Evolutionary conservation across 805 yeast genomes (phyloP).

Genomic region (Hanseniaspora vineae): DNA sequence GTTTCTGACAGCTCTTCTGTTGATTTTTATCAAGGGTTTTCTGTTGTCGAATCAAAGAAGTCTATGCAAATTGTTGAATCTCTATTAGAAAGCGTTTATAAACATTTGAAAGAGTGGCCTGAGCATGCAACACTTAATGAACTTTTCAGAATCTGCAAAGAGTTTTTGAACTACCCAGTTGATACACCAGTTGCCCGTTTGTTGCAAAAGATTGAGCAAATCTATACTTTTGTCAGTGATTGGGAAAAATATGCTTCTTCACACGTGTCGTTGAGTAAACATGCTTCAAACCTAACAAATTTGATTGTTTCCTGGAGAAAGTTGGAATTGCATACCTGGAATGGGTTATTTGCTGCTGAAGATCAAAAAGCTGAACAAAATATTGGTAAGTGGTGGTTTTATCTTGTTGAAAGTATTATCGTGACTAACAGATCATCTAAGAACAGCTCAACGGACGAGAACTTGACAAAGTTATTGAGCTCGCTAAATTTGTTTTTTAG

Average conservation of each 20-base stretch:
- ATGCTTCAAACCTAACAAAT: slow-evolving; percentile 44
- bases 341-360: slow-evolving; percentile 55
- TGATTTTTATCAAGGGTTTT: slow-evolving; percentile 56
- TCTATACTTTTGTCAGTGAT: slow-evolving; percentile 69
- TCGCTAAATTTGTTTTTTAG: slow-evolving; percentile 68
- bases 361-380: slow-evolving; percentile 32
- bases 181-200: slow-evolving; percentile 64
- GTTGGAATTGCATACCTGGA: slow-evolving; percentile 80
- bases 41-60: slow-evolving; percentile 43
- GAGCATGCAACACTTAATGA: slow-evolving; percentile 84
- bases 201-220: slow-evolving; percentile 74
- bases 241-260: slow-evolving; percentile 90
- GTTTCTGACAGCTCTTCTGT: slow-evolving; percentile 11
- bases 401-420: slow-evolving; percentile 70
- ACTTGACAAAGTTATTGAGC: slow-evolving; percentile 24
- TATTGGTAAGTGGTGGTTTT: slow-evolving; percentile 83
- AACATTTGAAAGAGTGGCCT: slow-evolving; percentile 65
- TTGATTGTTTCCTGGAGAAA: slow-evolving; percentile 86
- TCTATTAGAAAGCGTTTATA: slow-evolving; percentile 32
- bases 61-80: slow-evolving; percentile 40
- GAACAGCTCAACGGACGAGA: slow-evolving; percentile 5
- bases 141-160: slow-evolving; percentile 48
- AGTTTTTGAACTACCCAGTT: slow-evolving; percentile 49
- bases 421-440: slow-evolving; percentile 29
- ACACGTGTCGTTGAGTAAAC: slow-evolving; percentile 48